Conservation (phyloP, 306 rosid genomes). For the Prunus mongolica region DNA sequence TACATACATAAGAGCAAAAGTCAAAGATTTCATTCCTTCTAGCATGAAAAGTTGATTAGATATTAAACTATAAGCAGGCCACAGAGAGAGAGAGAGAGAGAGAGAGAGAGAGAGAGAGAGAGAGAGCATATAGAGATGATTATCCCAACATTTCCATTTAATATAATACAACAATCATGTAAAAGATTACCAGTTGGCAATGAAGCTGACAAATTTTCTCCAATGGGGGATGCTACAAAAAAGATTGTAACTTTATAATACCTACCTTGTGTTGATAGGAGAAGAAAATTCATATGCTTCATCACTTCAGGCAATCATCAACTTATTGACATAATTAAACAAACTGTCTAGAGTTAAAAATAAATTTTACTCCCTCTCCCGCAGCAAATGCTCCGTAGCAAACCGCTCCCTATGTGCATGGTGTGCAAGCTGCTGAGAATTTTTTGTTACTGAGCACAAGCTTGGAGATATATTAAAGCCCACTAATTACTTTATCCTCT, state of each 20-base stretch:
- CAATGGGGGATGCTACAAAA: slow-evolving; percentile 30
- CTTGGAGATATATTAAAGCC: slow-evolving; percentile 21
- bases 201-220: slow-evolving; percentile 93
- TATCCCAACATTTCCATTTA: background rate
- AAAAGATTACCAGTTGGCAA: slow-evolving; percentile 47
- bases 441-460: slow-evolving; percentile 86
- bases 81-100: background rate
- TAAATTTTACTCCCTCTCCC: background rate
- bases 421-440: slow-evolving; percentile 44
- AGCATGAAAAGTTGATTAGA: slow-evolving; percentile 2
- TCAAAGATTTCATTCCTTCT: background rate
- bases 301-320: slow-evolving; percentile 49
- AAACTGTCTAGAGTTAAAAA: slow-evolving; percentile 8
- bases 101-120: background rate
- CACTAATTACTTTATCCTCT: background rate
- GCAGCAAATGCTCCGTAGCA: slow-evolving; percentile 67
- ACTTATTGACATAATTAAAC: slow-evolving; percentile 36
- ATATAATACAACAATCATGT: background rate
- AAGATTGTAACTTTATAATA: slow-evolving; percentile 7
- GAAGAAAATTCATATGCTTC: slow-evolving; percentile 93
- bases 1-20: background rate
- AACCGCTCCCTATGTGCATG: slow-evolving; percentile 46
- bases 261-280: slow-evolving; percentile 21
- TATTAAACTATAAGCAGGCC: too few relatives aligned
- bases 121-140: background rate